Base-by-base conservation (phyloP, 2,329 filamentous ascomycete genomes). In the Aurifilum marmelostoma region DNA sequence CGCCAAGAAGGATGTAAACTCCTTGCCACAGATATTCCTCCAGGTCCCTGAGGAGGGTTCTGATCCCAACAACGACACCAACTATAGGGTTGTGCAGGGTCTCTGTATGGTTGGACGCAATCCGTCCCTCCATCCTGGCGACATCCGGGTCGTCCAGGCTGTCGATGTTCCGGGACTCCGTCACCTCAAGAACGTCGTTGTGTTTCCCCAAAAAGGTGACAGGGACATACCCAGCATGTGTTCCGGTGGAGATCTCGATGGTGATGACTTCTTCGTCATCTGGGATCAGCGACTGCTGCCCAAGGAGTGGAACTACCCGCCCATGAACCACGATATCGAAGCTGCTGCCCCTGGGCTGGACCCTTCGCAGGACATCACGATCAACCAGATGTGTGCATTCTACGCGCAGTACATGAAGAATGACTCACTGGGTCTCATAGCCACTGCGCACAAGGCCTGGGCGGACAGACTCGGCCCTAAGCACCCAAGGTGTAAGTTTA, bases 321-420 rank as follows among this genome's bases (percentile, higher is more conserved):
- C 96, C 0, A 97, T 98, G 93, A 85, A 91, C 72, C 96, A 94
- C 75, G 79, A 87, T 7, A 39, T 61, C 9, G 65, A 52, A 1
- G 59, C 67, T 8, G 34, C 47, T n/a, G 64, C 56, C 27, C 27
- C 63, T 3, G 27, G 27, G 14, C 5, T 65, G 32, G 56, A 65
- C 8, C 18, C 27, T 16, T 24, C 67, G 8, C 82, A 86, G 0
- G 84, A 89, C 4, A 92, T 97, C 16, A 88, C 86, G 0, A 86
- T 92, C 0, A 82, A 88, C 6, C 91, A 97, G 70, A 87, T 98
- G 60, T 90, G 88, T 37, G 85, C 89, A 0, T 98, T 98, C 80
- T 98, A 97, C 74, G 92, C 97, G 39, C 88, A 88, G 3, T 97
- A 97, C 75, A 94, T 98, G 88, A 96, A 97, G 80, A 94, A 97